These are phyloP conservation scores for Ploettnerulaceae sp. DNA, from an alignment of 2,329 filamentous ascomycete species.

Conservation along the genomic window DNA sequence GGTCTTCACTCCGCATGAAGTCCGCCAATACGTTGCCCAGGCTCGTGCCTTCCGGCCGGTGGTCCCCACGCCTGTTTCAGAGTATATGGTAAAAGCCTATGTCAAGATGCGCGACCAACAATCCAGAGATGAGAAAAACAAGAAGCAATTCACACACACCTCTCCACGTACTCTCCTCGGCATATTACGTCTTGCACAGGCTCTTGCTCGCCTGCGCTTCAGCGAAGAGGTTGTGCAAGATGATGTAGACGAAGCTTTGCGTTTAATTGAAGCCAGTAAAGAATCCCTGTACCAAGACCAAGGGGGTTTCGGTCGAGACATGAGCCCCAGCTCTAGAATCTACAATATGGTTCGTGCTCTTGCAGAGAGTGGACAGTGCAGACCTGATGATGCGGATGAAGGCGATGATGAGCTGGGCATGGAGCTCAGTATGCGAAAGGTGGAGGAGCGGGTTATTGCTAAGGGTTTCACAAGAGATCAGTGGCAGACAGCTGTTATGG, in stretches of 20 bases:
- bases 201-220: conserved; percentile 87
- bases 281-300: conserved; percentile 76
- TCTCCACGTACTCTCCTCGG: conserved; percentile 91
- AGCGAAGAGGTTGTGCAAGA: conserved; percentile 78
- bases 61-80: conserved; percentile 78
- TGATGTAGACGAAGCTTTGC: conserved; percentile 91
- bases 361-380: conserved; percentile 70
- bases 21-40: conserved; percentile 91
- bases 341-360: conserved; percentile 91
- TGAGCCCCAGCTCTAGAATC: conserved; percentile 82
- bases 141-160: conserved; percentile 90
- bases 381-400: conserved; percentile 43
- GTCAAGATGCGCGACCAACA: conserved; percentile 91
- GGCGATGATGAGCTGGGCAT: conserved; percentile 65
- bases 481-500: conserved; percentile 78
- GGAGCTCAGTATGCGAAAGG: conserved; percentile 81
- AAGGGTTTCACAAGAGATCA: conserved; percentile 97
- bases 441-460: conserved; percentile 85
- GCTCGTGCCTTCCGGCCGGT: conserved; percentile 84
- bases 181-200: conserved; percentile 88
- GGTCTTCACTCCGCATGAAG: conserved; percentile 89
- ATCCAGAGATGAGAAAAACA: conserved; percentile 82
- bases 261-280: conserved; percentile 89
- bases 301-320: conserved; percentile 55
- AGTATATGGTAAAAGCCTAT: conserved; percentile 97